phyloP scores from a whole-genome alignment of 176 grass and related monocot genomes.

The Cymbopogon citratus region DNA sequence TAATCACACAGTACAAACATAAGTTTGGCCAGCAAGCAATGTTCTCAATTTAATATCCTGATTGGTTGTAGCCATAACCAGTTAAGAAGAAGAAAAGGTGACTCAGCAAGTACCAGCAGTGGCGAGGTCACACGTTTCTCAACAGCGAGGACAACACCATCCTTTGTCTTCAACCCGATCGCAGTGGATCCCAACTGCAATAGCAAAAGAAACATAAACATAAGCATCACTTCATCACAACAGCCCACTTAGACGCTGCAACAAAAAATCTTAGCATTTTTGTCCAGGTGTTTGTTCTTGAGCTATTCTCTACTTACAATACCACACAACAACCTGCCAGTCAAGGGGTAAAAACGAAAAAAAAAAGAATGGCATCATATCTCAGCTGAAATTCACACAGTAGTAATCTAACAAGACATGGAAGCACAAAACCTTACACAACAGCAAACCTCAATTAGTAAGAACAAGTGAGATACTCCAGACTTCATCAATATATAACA shows the following conservation, averaged over 20 bases:
- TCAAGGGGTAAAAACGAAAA: not conserved
- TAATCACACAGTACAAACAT: not conserved
- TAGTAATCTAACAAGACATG: not conserved
- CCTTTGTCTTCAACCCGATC: slow-evolving; percentile 84
- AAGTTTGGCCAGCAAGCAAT: not conserved
- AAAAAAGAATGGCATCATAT: not conserved
- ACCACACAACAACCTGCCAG: not conserved
- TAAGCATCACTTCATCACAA: not conserved
- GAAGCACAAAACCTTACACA: not conserved
- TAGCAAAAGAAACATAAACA: not conserved
- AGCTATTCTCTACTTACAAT: not conserved
- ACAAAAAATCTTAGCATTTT: not conserved
- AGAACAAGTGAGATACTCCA: not conserved
- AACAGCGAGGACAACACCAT: slow-evolving; percentile 86
- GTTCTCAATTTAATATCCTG: not conserved
- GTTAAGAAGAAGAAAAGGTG: not conserved
- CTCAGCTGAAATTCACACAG: not conserved
- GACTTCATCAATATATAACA: not conserved
- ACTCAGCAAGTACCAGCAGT: slow-evolving; percentile 52
- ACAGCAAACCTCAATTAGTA: not conserved
- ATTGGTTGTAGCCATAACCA: not conserved
- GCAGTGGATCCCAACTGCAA: slow-evolving; percentile 85
- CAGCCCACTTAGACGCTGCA: too few relatives aligned
- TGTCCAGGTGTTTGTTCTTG: not conserved
- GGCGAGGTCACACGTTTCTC: slow-evolving; percentile 97